Evolutionary conservation across 768 basidiomycete species (phyloP).

Genomic region (Suillus subluteus): DNA sequence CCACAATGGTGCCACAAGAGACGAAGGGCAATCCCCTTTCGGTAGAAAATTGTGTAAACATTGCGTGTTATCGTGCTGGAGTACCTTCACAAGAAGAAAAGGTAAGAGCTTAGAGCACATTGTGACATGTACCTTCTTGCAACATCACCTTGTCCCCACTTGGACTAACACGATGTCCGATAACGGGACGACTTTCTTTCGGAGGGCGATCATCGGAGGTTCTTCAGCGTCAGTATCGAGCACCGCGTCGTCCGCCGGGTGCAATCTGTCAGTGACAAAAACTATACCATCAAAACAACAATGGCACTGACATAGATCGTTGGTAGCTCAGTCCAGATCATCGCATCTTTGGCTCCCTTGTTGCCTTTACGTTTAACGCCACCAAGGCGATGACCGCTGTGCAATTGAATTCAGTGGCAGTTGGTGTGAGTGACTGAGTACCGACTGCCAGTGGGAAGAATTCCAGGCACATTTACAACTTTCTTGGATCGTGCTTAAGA

Average conservation of each 20-base stretch:
- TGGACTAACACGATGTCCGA: background rate
- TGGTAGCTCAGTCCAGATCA: background rate
- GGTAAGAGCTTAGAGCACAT: background rate
- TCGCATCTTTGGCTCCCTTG: background rate
- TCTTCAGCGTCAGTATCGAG: background rate
- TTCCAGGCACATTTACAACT: constrained; percentile 4
- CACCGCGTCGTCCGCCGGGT: background rate
- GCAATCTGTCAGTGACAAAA: background rate
- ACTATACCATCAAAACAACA: background rate
- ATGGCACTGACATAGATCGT: background rate
- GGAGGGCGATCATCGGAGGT: constrained; percentile 50
- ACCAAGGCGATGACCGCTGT: background rate
- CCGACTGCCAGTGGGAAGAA: too few relatives aligned
- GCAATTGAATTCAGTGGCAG: too few relatives aligned
- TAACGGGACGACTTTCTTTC: constrained; percentile 58
- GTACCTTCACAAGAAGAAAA: background rate
- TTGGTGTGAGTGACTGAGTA: too few relatives aligned
- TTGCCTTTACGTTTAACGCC: too few relatives aligned
- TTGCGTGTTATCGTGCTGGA: background rate
- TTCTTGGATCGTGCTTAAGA: background rate
- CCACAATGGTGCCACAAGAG: background rate
- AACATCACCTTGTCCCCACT: constrained; percentile 2
- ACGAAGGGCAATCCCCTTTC: background rate
- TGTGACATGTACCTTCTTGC: background rate
- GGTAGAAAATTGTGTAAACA: background rate